Evolutionary conservation across 176 grass and related monocot species (phyloP), one percentile per base, ranked within the genome.

Genomic region (Saccharum spontaneum): DNA sequence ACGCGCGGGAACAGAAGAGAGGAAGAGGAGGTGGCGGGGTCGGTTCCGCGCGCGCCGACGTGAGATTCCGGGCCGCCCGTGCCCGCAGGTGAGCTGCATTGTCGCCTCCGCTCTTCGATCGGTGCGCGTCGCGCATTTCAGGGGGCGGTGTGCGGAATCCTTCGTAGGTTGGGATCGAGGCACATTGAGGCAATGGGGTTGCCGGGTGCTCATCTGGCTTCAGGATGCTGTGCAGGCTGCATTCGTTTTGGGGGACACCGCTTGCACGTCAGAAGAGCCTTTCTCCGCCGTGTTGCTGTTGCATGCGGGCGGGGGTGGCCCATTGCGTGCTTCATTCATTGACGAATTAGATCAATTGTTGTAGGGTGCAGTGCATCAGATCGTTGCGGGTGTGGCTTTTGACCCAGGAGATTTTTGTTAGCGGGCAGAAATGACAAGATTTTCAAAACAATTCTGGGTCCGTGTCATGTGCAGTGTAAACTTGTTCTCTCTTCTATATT

Each of bases 71-170:
- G 65, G 73, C 73, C 81, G 31, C 55, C 30, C 12, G 17, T 33
- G 65, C 13, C 43, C 76, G 70, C 82, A 85, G 87, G 87, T 89
- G 70, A 89, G 87, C 77, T 62, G 68, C 87, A 79, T 88, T 88
- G 77, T 70, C 71, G 38, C 55, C 34, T 68, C 70, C 28, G n/a
- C 59, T 72, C 73, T 79, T 66, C 24, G 23, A 8, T 37, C 73
- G 73, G 24, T 38, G 63, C 79, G 62, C 38, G 71, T 50, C 12
- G 30, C 34, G 33, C 18, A 57, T 59, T 54, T 16, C 36, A 0
- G 30, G 7, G 14, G 74, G 37, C 14, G 59, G 26, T 63, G 24
- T 10, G 22, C 14, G 1, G 7, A 1, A 11, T 23, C 7, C 30
- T 34, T 63, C 17, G 23, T 36, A 49, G 39, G 40, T 14, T 34